phyloP scores from a whole-genome alignment of 176 grass and related monocot genomes.

The Olyra latifolia region DNA sequence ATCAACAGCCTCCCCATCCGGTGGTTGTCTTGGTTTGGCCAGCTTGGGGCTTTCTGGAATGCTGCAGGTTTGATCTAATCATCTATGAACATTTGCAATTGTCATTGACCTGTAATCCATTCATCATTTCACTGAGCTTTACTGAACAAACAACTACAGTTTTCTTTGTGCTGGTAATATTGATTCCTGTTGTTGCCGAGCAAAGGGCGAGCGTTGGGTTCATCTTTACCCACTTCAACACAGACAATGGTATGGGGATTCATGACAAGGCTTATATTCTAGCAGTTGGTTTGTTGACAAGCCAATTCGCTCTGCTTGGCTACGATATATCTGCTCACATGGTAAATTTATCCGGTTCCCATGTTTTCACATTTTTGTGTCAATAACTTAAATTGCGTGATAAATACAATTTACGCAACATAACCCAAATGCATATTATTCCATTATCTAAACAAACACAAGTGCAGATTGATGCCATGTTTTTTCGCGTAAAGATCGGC shows the following conservation, averaged over 20 bases:
- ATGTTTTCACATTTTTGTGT: not conserved
- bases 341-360: conserved; percentile 23
- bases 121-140: not conserved
- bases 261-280: conserved; percentile 55
- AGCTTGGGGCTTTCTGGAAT: conserved; percentile 68
- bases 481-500: too few species aligned
- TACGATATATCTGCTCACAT: conserved; percentile 81
- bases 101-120: not conserved
- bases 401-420: too few species aligned
- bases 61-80: conserved; percentile 20
- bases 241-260: conserved; percentile 56
- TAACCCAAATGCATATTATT: not conserved
- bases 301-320: conserved; percentile 67
- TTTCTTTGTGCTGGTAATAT: conserved; percentile 49
- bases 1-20: conserved; percentile 76
- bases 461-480: too few species aligned
- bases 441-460: too few species aligned
- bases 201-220: conserved; percentile 45
- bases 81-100: not conserved
- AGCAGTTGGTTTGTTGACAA: conserved; percentile 62
- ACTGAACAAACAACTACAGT: too few species aligned
- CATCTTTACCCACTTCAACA: conserved; percentile 71
- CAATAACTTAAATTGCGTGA: not conserved
- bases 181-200: conserved; percentile 50
- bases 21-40: conserved; percentile 53